A percentile compares a stretch with the other conserved stretches of the same genome.
phyloP scores from a whole-genome alignment of 139 green algal genomes.

The Tetradesmus lagerheimii region DNA sequence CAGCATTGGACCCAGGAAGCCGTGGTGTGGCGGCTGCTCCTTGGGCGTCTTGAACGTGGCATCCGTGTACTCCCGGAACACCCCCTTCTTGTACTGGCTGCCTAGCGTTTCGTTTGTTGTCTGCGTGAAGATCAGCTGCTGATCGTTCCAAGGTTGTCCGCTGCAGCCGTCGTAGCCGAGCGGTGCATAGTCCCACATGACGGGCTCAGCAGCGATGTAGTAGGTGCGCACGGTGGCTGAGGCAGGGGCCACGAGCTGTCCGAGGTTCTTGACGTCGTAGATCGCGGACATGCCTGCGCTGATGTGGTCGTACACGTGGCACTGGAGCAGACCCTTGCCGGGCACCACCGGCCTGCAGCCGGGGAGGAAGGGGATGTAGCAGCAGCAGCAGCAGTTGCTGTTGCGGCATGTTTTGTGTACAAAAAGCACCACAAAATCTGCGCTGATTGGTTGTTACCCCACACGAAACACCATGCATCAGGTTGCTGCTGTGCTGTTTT shows the following conservation, averaged over 20 bases:
- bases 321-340: slow-evolving; percentile 64
- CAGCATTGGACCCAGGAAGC: slow-evolving; percentile 67
- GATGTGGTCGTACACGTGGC: slow-evolving; percentile 79
- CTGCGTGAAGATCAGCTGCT: slow-evolving; percentile 38
- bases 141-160: slow-evolving; percentile 41
- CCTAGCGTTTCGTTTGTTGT: slow-evolving; percentile 59
- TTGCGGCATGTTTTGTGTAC: no score
- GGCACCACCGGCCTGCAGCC: slow-evolving; percentile 40
- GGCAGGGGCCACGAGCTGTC: background rate
- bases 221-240: slow-evolving; percentile 47
- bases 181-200: slow-evolving; percentile 53
- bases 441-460: no score
- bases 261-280: slow-evolving; percentile 46
- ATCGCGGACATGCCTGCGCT: slow-evolving; percentile 67
- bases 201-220: slow-evolving; percentile 63
- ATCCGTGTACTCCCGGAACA: slow-evolving; percentile 66
- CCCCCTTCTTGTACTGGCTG: slow-evolving; percentile 57
- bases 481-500: no score
- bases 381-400: background rate
- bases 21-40: slow-evolving; percentile 1
- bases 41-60: slow-evolving; percentile 53
- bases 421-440: no score
- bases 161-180: slow-evolving; percentile 42
- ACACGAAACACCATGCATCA: no score
- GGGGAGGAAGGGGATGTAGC: background rate